These are phyloP conservation scores for Penicillium fuscoglaucum DNA, from an alignment of 2,329 filamentous ascomycete genomes.

Conservation along the genomic window DNA sequence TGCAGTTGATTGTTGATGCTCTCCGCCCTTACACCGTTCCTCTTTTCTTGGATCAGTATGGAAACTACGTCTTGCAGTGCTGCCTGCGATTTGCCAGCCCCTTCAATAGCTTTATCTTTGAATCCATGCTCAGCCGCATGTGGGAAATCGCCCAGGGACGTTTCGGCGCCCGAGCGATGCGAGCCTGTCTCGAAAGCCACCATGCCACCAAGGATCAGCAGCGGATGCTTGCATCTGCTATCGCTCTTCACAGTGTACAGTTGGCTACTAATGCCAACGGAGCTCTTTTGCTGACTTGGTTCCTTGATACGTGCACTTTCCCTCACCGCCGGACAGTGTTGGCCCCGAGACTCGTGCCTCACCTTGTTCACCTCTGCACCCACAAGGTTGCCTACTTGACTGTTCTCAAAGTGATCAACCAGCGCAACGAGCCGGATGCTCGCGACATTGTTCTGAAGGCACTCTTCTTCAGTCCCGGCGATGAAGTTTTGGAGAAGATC, in stretches of 20 bases:
- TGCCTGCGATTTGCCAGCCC: constrained; percentile 88
- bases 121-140: constrained; percentile 90
- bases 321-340: constrained; percentile 86
- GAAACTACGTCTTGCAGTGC: constrained; percentile 97
- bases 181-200: constrained; percentile 94
- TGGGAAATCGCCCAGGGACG: constrained; percentile 92
- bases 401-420: constrained; percentile 96
- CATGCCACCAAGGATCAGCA: constrained; percentile 94
- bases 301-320: constrained; percentile 96
- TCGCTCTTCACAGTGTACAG: constrained; percentile 95
- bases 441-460: constrained; percentile 86
- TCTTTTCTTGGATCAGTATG: constrained; percentile 94
- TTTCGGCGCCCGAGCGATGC: constrained; percentile 93
- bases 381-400: constrained; percentile 98
- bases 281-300: constrained; percentile 91
- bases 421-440: constrained; percentile 90
- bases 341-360: constrained; percentile 86
- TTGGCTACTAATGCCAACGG: constrained; percentile 95
- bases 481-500: constrained; percentile 85
- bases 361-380: constrained; percentile 91
- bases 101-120: constrained; percentile 95
- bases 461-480: constrained; percentile 85
- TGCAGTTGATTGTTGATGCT: constrained; percentile 78
- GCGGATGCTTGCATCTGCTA: constrained; percentile 87
- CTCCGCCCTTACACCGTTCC: constrained; percentile 84